A percentile compares a stretch with the other conserved stretches of the same genome.
phyloP scores from a whole-genome alignment of 768 basidiomycete species.

The Russula virescens region DNA sequence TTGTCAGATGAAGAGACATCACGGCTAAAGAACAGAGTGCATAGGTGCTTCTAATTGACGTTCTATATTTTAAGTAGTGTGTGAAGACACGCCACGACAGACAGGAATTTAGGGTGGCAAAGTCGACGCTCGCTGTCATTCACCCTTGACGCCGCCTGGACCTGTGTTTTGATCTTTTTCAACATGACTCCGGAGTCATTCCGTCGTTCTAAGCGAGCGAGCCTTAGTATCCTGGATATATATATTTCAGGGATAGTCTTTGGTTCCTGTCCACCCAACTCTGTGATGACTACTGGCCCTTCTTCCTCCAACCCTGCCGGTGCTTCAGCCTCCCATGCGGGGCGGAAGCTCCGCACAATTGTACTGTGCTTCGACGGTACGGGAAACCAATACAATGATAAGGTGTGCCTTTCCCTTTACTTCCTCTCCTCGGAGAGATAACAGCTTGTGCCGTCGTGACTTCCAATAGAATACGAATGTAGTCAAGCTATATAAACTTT shows the following conservation, averaged over 20 bases:
- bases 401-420: background rate
- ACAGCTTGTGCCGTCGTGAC: background rate
- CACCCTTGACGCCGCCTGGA: background rate
- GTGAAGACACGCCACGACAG: too few species aligned
- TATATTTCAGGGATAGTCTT: background rate
- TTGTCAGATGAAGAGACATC: too few species aligned
- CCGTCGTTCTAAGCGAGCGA: too few species aligned
- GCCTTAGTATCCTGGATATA: background rate
- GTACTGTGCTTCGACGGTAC: conserved; percentile 24
- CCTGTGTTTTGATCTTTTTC: background rate
- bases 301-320: too few species aligned
- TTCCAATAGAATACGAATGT: conserved; percentile 37
- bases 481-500: conserved; percentile 34
- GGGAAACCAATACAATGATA: background rate
- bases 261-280: background rate
- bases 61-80: too few species aligned
- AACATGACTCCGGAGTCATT: background rate
- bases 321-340: too few species aligned
- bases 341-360: conserved; percentile 24
- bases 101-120: too few species aligned
- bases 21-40: background rate
- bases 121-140: background rate
- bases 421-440: too few species aligned
- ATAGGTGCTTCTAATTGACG: background rate
- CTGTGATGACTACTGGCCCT: background rate